phyloP scores from a whole-genome alignment of 2,329 filamentous ascomycete species.

The Penicillium sp. region DNA sequence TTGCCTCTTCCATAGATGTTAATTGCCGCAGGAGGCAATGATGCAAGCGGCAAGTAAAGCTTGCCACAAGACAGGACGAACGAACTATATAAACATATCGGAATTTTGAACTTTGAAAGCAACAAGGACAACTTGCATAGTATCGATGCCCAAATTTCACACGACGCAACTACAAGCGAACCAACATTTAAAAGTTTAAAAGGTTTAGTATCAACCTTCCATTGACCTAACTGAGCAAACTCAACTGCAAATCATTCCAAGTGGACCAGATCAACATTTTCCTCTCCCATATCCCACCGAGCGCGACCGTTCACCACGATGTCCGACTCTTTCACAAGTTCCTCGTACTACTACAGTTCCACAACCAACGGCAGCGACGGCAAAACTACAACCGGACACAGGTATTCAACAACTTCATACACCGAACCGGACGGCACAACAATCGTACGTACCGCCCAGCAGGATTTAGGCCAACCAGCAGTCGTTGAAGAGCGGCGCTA shows the following conservation, averaged over 20 bases:
- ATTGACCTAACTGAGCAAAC: not conserved
- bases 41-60: constrained; percentile 7
- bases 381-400: constrained; percentile 30
- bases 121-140: not conserved
- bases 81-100: constrained; percentile 2
- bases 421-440: constrained; percentile 35
- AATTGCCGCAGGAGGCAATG: constrained; percentile 5
- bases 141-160: not conserved
- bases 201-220: not conserved
- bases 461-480: constrained; percentile 35
- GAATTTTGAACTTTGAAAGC: not conserved
- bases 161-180: not conserved
- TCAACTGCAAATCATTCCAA: not conserved
- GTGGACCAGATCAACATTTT: constrained; percentile 9
- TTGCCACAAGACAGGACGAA: constrained; percentile 5
- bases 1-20: constrained; percentile 4
- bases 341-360: constrained; percentile 36
- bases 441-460: constrained; percentile 33
- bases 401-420: constrained; percentile 32
- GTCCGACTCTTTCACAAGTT: constrained; percentile 31
- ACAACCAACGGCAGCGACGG: constrained; percentile 28
- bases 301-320: constrained; percentile 13
- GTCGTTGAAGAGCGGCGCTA: constrained; percentile 35
- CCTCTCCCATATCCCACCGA: constrained; percentile 7
- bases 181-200: not conserved